A percentile compares a stretch with the other conserved stretches of the same genome.
These are phyloP conservation scores for Claviceps maximensis DNA, from an alignment of 2,329 filamentous ascomycete genomes.

Conservation along the genomic window DNA sequence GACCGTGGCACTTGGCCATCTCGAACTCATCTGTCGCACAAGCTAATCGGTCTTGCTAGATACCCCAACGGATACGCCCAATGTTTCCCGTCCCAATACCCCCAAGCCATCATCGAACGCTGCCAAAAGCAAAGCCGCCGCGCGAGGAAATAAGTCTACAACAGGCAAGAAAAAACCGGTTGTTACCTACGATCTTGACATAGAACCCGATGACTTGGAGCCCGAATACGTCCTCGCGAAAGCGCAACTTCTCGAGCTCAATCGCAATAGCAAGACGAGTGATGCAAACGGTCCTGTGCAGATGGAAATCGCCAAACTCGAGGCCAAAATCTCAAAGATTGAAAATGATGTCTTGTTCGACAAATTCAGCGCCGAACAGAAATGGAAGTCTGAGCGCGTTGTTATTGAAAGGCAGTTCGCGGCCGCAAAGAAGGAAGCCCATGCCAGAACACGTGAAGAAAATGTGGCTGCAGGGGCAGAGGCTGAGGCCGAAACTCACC, in stretches of 20 bases:
- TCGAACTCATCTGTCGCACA: background rate
- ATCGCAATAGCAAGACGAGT: slow-evolving; percentile 10
- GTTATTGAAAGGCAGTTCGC: slow-evolving; percentile 49
- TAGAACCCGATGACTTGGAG: slow-evolving; percentile 62
- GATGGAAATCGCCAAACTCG: slow-evolving; percentile 48
- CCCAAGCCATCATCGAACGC: slow-evolving; percentile 24
- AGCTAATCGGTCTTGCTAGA: slow-evolving; percentile 21
- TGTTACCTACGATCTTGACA: slow-evolving; percentile 50
- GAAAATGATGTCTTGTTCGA: slow-evolving; percentile 70
- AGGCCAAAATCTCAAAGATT: slow-evolving; percentile 62
- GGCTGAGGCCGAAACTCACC: slow-evolving; percentile 22
- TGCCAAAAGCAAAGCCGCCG: slow-evolving; percentile 22
- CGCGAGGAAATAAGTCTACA: slow-evolving; percentile 5
- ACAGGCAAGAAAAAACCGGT: slow-evolving; percentile 26
- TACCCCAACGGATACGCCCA: slow-evolving; percentile 35
- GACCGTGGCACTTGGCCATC: too few species aligned
- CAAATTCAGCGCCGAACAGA: slow-evolving; percentile 46
- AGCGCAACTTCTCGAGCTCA: slow-evolving; percentile 47
- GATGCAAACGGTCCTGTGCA: slow-evolving; percentile 15
- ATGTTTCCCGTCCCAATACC: slow-evolving; percentile 36
- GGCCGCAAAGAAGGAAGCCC: slow-evolving; percentile 27
- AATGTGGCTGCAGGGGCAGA: slow-evolving; percentile 12
- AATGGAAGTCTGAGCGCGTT: slow-evolving; percentile 49
- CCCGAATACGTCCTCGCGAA: slow-evolving; percentile 68
- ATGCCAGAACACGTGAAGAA: slow-evolving; percentile 11